Evolutionary conservation across 768 basidiomycete species (phyloP), one percentile per base, ranked within the genome.

Genomic region (Panellus pusillus): DNA sequence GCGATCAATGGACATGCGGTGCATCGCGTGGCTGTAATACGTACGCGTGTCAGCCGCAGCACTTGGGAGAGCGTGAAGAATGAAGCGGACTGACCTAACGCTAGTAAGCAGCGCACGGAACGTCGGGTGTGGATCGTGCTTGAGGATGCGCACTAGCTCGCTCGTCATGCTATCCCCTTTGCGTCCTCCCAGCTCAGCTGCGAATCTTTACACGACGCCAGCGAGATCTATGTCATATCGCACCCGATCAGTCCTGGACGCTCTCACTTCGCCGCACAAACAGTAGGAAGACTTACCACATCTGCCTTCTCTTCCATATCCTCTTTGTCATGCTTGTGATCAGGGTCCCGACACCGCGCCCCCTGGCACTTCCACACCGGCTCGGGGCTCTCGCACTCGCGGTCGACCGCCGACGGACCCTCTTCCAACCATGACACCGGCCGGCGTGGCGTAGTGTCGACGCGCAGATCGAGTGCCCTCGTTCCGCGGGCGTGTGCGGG

Each of bases 41-140:
- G 24, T 24, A 24, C 24, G 24, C 24, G 3, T 24, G 24, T 35
- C 32, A 35, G 32, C 32, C 32, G 14, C 32, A 24, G 24, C 2
- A 24, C 24, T 24, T 24, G 24, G 32, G 32, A 14, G 14, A 35
- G 32, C 3, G 8, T 11, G 32, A 7, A 35, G 14, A 41, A 19
- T 35, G 20, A 42, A 3, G 24, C 6, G 36, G 17, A 39, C 52
- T 11, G 11, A 59, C 57, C 53, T 54, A 6, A 60, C 50, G 8
- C 27, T 32, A 0, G 50, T 45, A 1, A 60, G 32, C 6, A 60
- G 20, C 5, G 53, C 8, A 6, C 58, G 32, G 12, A 55, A 11
- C 17, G 58, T 60, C 24, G 54, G 58, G 50, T 60, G 58, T 20
- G 58, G 58, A 20, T 60, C 58, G 14, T 29, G 38, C 35, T 60